Conservation (phyloP, 2,329 filamentous ascomycete species). For the Fusarium pseudograminearum region DNA sequence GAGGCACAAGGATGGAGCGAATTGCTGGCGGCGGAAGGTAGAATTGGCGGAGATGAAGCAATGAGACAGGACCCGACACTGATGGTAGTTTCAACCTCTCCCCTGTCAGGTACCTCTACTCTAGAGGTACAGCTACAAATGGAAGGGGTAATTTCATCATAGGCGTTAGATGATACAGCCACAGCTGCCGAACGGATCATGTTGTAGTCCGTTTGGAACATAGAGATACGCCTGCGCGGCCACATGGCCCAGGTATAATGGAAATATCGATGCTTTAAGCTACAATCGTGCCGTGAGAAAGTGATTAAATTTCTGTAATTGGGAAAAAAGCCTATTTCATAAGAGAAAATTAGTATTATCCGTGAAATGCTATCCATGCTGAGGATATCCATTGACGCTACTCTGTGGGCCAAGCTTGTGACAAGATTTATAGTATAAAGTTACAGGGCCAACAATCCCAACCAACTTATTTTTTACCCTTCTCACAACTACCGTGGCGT, state of each 20-base stretch:
- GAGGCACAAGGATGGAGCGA: rapidly evolving
- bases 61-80: rapidly evolving
- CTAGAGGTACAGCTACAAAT: rapidly evolving
- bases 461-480: rapidly evolving
- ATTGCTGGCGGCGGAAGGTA: rapidly evolving
- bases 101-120: rapidly evolving
- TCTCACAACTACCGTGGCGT: rapidly evolving
- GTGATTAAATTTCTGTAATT: neutral
- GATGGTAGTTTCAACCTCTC: rapidly evolving
- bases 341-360: rapidly evolving
- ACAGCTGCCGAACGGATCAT: rapidly evolving
- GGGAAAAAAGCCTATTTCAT: rapidly evolving
- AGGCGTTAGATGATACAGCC: rapidly evolving
- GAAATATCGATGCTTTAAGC: neutral
- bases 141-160: neutral
- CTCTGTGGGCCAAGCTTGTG: rapidly evolving
- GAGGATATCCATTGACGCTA: rapidly evolving
- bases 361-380: rapidly evolving
- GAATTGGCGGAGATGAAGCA: neutral
- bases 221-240: neutral
- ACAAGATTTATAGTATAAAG: neutral
- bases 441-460: neutral
- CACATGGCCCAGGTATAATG: neutral
- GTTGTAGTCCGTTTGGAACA: neutral
- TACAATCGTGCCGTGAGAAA: neutral